phyloP scores from a whole-genome alignment of 2,329 filamentous ascomycete genomes.

The Colletotrichum spaethianum region DNA sequence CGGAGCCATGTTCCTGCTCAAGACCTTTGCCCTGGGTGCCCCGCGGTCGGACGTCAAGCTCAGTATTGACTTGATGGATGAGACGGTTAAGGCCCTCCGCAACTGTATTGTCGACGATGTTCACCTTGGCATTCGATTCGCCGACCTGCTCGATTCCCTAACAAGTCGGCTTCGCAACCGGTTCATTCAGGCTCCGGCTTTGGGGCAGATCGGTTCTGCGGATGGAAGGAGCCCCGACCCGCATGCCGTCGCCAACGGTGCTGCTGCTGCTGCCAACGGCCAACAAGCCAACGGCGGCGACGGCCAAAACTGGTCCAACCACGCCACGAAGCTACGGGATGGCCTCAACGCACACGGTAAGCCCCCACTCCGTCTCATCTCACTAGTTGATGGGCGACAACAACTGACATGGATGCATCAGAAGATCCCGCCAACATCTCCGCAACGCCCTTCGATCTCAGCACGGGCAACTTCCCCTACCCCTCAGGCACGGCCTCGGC shows the following conservation, averaged over 20 bases:
- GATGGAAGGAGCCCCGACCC: constrained; percentile 59
- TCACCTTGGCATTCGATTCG: constrained; percentile 87
- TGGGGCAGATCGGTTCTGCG: constrained; percentile 55
- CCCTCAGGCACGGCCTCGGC: constrained; percentile 61
- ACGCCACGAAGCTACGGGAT: constrained; percentile 58
- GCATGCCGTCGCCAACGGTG: constrained; percentile 46
- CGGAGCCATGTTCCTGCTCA: constrained; percentile 87
- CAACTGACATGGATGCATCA: constrained; percentile 10
- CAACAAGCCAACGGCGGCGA: constrained; percentile 28
- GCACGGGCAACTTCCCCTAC: constrained; percentile 68
- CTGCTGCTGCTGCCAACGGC: constrained; percentile 18
- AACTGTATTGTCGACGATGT: constrained; percentile 89
- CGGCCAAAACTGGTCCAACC: constrained; percentile 46
- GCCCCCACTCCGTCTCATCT: constrained; percentile 33
- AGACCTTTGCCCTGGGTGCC: constrained; percentile 86
- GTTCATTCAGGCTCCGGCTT: constrained; percentile 76
- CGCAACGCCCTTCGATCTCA: constrained; percentile 74
- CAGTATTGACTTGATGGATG: constrained; percentile 82
- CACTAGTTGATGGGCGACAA: constrained; percentile 32
- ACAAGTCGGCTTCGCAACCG: constrained; percentile 81
- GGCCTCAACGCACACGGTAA: constrained; percentile 55
- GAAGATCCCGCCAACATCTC: constrained; percentile 63
- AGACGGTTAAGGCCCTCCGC: constrained; percentile 80
- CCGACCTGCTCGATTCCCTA: constrained; percentile 84
- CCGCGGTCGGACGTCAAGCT: constrained; percentile 83